Conservation (phyloP, 2,329 filamentous ascomycete genomes). For the Hortaea werneckii region DNA sequence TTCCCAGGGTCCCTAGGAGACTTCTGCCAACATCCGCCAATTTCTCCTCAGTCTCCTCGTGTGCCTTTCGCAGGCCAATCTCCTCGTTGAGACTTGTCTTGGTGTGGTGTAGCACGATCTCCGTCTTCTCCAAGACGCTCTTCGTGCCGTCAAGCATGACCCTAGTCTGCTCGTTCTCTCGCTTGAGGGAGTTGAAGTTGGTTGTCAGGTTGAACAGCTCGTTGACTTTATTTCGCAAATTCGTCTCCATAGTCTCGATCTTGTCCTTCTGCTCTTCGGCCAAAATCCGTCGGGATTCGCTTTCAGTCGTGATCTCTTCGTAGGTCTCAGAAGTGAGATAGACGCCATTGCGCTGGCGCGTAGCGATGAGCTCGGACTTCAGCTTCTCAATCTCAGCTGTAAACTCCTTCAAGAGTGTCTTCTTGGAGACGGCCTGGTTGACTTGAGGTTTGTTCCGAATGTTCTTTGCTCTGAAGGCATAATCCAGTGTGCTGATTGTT, state of each 20-base stretch:
- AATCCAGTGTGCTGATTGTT: conserved; percentile 95
- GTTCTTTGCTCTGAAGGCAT: conserved; percentile 95
- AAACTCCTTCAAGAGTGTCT: conserved; percentile 81
- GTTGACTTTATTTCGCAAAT: conserved; percentile 85
- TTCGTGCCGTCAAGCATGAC: conserved; percentile 67
- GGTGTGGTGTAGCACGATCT: conserved; percentile 70
- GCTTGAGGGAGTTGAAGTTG: conserved; percentile 78
- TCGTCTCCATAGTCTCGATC: conserved; percentile 84
- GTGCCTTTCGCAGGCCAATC: conserved; percentile 66
- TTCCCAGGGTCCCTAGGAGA: conserved; percentile 66
- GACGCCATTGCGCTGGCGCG: conserved; percentile 86
- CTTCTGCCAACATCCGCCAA: conserved; percentile 63
- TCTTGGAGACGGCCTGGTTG: conserved; percentile 86
- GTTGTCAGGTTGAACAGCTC: conserved; percentile 80
- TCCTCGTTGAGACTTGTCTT: conserved; percentile 70
- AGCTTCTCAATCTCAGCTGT: conserved; percentile 88
- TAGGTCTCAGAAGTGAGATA: conserved; percentile 83
- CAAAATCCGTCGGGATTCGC: conserved; percentile 82
- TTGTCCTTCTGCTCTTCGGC: conserved; percentile 86
- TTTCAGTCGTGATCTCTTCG: conserved; percentile 84
- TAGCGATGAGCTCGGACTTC: conserved; percentile 86
- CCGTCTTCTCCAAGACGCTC: conserved; percentile 74
- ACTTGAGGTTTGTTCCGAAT: conserved; percentile 96
- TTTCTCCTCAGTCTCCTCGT: conserved; percentile 72
- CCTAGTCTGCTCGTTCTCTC: conserved; percentile 73